Percentiles rank a stretch among this genome's conserved stretches.
phyloP scores from a whole-genome alignment of 2,329 filamentous ascomycete genomes.

The Colletotrichum truncatum region DNA sequence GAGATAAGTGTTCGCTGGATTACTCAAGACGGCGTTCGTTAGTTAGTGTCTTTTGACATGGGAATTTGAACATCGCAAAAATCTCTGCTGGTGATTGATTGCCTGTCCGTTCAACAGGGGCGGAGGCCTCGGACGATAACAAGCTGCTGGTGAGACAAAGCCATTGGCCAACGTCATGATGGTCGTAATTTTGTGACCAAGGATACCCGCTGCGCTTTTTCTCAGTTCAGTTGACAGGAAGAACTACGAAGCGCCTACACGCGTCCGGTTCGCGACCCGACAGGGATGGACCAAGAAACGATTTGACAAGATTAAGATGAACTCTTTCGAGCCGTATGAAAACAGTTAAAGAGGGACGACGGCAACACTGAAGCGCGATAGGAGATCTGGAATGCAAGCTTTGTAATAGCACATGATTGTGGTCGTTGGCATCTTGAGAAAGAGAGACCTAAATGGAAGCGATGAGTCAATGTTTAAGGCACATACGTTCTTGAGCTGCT shows the following conservation, averaged over 20 bases:
- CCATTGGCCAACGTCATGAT: no score
- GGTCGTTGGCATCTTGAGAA: not conserved
- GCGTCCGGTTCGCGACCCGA: not conserved
- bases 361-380: not conserved
- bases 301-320: constrained; percentile 10
- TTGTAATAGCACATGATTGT: not conserved
- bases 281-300: constrained; percentile 17
- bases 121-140: no score
- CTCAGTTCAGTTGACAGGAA: not conserved
- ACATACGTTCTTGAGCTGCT: constrained; percentile 17
- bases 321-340: not conserved
- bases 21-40: no score
- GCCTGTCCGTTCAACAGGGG: no score
- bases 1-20: no score
- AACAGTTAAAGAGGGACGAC: not conserved
- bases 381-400: not conserved
- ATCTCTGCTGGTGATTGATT: no score
- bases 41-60: no score
- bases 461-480: constrained; percentile 7
- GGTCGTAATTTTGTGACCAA: not conserved
- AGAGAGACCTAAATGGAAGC: not conserved
- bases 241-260: not conserved
- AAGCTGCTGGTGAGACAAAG: not conserved
- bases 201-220: not conserved
- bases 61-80: no score